Evolutionary conservation across 2,329 filamentous ascomycete species (phyloP).

Genomic region (Cordyceps farinosa): DNA sequence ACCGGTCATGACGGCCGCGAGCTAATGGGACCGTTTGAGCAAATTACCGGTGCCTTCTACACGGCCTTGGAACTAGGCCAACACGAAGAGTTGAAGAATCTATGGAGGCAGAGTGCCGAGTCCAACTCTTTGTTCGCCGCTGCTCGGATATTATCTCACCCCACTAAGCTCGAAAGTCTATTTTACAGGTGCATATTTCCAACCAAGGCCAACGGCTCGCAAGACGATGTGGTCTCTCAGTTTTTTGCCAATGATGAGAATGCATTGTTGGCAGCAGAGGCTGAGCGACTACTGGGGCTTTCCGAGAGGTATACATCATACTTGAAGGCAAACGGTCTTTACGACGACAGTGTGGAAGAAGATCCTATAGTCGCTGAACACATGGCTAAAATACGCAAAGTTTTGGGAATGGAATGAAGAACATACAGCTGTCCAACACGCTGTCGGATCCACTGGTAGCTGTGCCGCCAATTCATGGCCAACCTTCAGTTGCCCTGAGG

Average conservation of each 20-base stretch:
- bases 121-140: too few relatives aligned
- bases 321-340: neutral
- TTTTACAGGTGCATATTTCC: neutral
- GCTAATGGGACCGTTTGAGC: neutral
- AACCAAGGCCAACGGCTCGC: neutral
- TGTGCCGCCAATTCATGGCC: too few relatives aligned
- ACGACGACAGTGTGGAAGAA: neutral
- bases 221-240: neutral
- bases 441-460: too few relatives aligned
- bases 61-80: neutral
- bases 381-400: too few relatives aligned
- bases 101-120: neutral
- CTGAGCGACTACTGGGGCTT: neutral
- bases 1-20: conserved; percentile 12
- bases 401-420: too few relatives aligned
- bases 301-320: neutral
- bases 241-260: neutral
- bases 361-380: neutral
- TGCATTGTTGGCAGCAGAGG: neutral
- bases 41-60: neutral
- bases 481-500: too few relatives aligned
- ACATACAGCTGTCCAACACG: too few relatives aligned
- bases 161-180: neutral
- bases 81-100: neutral
- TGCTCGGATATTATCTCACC: neutral